Percentiles rank a stretch among this genome's conserved stretches.
Conservation (phyloP, 495 filamentous ascomycete species). For the Penicillium atrosanguineum region DNA sequence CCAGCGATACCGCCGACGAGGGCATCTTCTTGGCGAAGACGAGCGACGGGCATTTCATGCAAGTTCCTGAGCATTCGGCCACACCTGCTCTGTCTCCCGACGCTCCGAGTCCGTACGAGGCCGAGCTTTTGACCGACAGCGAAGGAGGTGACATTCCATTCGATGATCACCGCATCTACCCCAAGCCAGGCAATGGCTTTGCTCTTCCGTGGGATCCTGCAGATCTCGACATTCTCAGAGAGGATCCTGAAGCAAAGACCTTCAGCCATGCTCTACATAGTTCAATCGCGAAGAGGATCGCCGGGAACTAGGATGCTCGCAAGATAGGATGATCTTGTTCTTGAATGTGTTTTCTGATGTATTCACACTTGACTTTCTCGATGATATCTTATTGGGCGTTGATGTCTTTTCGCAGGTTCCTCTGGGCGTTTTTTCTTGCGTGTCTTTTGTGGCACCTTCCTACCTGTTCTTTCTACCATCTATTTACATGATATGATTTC, state of each 20-base stretch:
- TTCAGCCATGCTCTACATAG: conserved; percentile 44
- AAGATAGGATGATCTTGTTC: neutral
- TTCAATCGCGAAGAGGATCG: conserved; percentile 3
- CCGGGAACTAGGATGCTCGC: neutral
- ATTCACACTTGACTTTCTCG: too few relatives aligned
- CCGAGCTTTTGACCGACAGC: conserved; percentile 12
- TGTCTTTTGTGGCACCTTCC: neutral
- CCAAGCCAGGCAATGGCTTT: conserved; percentile 59
- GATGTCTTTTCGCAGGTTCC: neutral
- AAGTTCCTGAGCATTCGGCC: neutral
- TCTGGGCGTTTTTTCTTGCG: neutral
- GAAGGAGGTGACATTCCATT: conserved; percentile 37
- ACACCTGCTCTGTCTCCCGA: neutral
- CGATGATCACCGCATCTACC: conserved; percentile 59
- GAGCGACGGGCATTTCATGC: neutral
- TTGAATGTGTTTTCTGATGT: neutral
- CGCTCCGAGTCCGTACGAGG: neutral
- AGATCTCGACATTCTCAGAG: conserved; percentile 43
- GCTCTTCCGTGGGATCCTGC: conserved; percentile 28
- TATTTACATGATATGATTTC: neutral
- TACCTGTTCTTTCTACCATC: neutral
- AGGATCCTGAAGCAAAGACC: conserved; percentile 39
- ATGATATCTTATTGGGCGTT: too few relatives aligned
- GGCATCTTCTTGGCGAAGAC: neutral
- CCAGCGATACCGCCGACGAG: neutral